A percentile compares a stretch with the other conserved stretches of the same genome.
Conservation (phyloP, 2,329 filamentous ascomycete species). For the Coniochaeta sp. region DNA sequence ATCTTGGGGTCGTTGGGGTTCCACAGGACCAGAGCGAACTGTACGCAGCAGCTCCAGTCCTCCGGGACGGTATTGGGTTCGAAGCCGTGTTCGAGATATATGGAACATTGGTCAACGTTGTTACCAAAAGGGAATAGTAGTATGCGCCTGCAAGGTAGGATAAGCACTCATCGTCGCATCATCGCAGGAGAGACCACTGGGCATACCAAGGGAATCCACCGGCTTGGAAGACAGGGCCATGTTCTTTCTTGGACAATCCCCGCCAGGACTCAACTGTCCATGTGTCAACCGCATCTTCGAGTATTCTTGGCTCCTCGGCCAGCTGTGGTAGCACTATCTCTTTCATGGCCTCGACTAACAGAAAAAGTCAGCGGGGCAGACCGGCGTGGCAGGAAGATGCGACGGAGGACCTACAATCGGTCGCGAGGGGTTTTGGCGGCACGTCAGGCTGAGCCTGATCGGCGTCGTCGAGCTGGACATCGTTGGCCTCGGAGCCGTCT, state of each 20-base stretch:
- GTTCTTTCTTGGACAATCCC: constrained; percentile 66
- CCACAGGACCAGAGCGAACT: constrained; percentile 90
- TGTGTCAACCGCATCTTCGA: constrained; percentile 68
- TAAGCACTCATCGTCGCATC: constrained; percentile 11
- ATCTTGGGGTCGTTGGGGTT: constrained; percentile 89
- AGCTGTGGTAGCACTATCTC: constrained; percentile 67
- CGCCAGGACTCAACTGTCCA: constrained; percentile 89
- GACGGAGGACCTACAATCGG: constrained; percentile 38
- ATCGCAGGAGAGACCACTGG: neutral
- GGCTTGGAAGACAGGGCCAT: constrained; percentile 81
- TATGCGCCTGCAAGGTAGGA: constrained; percentile 58
- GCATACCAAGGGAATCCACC: constrained; percentile 79
- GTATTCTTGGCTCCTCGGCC: constrained; percentile 67
- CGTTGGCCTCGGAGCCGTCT: constrained; percentile 39
- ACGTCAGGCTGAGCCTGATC: constrained; percentile 38
- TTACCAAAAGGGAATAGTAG: constrained; percentile 95
- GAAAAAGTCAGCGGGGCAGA: constrained; percentile 9
- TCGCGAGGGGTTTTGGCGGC: constrained; percentile 31
- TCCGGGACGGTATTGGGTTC: constrained; percentile 69
- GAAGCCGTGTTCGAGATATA: constrained; percentile 94
- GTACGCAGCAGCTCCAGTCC: constrained; percentile 93
- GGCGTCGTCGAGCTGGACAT: constrained; percentile 46
- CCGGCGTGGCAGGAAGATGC: constrained; percentile 6
- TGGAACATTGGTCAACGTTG: constrained; percentile 85
- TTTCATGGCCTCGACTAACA: constrained; percentile 74